Conservation (phyloP, 306 rosid species). For the Carpinus viminea region DNA sequence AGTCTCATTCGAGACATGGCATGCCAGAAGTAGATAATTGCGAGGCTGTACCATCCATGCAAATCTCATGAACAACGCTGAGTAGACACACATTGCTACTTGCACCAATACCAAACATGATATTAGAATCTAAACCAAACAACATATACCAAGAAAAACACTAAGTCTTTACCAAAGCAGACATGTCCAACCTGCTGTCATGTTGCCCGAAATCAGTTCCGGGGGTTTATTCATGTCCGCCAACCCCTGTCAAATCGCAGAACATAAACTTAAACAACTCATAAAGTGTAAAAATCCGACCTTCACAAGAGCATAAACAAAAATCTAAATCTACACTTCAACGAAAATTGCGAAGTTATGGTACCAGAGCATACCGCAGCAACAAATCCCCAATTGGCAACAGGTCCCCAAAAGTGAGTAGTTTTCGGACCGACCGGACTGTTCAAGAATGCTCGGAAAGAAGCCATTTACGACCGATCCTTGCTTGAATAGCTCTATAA, state of each 20-base stretch:
- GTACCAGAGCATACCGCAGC: constrained; percentile 70
- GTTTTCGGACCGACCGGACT: constrained; percentile 96
- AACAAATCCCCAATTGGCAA: constrained; percentile 97
- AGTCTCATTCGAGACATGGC: constrained; percentile 71
- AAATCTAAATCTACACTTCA: not conserved
- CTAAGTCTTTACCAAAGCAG: constrained; percentile 11
- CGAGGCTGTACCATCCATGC: constrained; percentile 82
- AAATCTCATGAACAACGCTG: constrained; percentile 67
- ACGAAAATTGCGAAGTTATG: not conserved
- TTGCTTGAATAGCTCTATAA: not conserved
- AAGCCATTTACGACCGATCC: constrained; percentile 43
- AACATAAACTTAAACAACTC: constrained; percentile 13
- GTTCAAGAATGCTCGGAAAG: constrained; percentile 84
- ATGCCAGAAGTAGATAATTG: constrained; percentile 59
- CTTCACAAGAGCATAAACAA: not conserved
- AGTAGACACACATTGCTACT: constrained; percentile 75
- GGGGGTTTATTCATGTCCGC: constrained; percentile 91
- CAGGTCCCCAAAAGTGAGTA: constrained; percentile 97
- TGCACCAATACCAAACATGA: constrained; percentile 1
- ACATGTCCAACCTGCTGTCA: constrained; percentile 73
- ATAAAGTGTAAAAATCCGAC: not conserved
- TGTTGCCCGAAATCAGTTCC: constrained; percentile 92
- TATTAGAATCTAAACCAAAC: constrained; percentile 11
- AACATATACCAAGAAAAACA: not conserved
- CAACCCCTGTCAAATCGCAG: constrained; percentile 57